These are phyloP conservation scores for Nannochloris sp. DNA, from an alignment of 139 green algal genomes.

Conservation along the genomic window DNA sequence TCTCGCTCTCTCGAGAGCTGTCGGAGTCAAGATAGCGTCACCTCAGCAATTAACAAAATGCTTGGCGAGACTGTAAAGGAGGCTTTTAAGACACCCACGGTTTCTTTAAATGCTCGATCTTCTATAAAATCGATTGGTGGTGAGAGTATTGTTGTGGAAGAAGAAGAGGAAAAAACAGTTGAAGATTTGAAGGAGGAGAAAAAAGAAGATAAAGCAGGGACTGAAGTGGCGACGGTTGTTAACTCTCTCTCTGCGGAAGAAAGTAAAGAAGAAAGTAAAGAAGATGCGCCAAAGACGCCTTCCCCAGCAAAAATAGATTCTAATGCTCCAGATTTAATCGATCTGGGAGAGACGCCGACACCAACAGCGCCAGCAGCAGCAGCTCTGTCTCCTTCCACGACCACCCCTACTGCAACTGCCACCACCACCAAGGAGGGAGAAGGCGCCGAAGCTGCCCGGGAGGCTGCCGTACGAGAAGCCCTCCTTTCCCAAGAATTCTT, in stretches of 20 bases:
- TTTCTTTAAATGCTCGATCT: too few species aligned
- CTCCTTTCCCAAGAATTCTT: conserved; percentile 63
- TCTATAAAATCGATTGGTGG: too few species aligned
- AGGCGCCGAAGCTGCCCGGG: neutral
- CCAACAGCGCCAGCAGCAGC: neutral
- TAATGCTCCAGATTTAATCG: neutral
- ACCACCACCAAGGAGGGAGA: neutral
- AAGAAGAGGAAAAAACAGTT: too few species aligned
- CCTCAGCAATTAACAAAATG: conserved; percentile 18
- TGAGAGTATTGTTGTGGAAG: too few species aligned
- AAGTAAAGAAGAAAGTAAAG: too few species aligned
- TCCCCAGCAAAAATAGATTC: neutral
- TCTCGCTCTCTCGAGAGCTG: neutral
- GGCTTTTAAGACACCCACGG: conserved; percentile 1
- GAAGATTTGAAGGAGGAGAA: too few species aligned
- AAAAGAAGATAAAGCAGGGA: too few species aligned
- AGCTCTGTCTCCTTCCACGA: neutral
- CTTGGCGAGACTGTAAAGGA: conserved; percentile 21
- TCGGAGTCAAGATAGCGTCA: conserved; percentile 15
- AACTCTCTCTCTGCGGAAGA: too few species aligned
- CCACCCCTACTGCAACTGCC: too few species aligned
- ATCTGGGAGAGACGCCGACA: neutral
- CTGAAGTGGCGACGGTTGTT: too few species aligned
- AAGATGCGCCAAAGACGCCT: too few species aligned
- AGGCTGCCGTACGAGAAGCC: conserved; percentile 12